Evolutionary conservation across 192 early-diverging fungal genomes (phyloP), one percentile per base, ranked within the genome.

Genomic region (Diversispora eburnea): DNA sequence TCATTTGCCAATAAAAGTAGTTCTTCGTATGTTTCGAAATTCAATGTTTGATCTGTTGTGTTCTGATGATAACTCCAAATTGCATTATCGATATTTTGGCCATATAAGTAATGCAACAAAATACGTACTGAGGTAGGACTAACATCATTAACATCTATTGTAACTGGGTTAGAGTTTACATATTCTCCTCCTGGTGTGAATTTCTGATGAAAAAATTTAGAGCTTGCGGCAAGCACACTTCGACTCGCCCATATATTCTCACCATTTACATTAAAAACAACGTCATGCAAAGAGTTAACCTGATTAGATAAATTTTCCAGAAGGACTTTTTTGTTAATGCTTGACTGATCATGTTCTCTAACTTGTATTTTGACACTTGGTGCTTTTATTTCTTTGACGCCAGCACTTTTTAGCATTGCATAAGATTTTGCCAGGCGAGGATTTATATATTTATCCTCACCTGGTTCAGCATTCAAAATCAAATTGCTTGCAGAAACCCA

Each of bases 41-140:
- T 20, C 6, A 15, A 1, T 3, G 6, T 20, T 61, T 33, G 33
- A 65, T 65, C 17, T 10, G 8, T 65, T 5, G 12, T 17, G 8
- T 7, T 6, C 13, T 42, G 3, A 0, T 12, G 9, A 12, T 13
- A 12, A 33, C 12, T 41, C 33, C 41, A n/a, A 54, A 70, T 70
- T 22, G 67, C 67, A 17, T 70, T 3, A 56, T 70, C 52, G 13
- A 70, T 70, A 52, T 22, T 56, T 17, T 56, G 49, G 3, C 67
- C 67, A 55, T 70, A 57, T n/a, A 70, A 10, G 8, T 56, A 70
- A 10, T 52, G 49, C 33, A 70, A 56, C 3, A 70, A 70, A 1
- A 70, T 41, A 8, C 45, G 25, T 12, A 70, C 4, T 12, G 67
- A 70, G 5, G 19, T 52, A 8, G 52, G 20, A 10, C 8, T 39